phyloP scores from a whole-genome alignment of 805 yeast genomes.

The Teunomyces lycoperdinae region DNA sequence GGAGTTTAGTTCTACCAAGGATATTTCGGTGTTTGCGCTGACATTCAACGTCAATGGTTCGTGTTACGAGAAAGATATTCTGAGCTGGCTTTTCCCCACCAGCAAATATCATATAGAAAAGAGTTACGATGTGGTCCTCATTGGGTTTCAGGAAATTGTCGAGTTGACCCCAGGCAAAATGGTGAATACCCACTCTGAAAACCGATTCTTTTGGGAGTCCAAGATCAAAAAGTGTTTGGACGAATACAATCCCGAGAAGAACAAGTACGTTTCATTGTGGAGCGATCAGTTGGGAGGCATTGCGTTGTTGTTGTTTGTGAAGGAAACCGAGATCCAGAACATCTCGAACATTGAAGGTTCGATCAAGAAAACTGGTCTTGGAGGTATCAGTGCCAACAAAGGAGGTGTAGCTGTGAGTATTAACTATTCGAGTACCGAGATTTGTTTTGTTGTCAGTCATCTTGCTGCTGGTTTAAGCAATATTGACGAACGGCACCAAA shows the following conservation, averaged over 20 bases:
- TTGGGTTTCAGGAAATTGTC: constrained; percentile 87
- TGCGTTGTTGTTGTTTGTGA: constrained; percentile 64
- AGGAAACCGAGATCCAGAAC: constrained; percentile 46
- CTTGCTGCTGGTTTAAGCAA: constrained; percentile 90
- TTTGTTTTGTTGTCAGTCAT: constrained; percentile 84
- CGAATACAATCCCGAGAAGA: constrained; percentile 30
- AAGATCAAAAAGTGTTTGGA: constrained; percentile 51
- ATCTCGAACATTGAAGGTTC: constrained; percentile 66
- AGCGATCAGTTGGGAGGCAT: constrained; percentile 87
- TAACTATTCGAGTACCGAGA: constrained; percentile 58
- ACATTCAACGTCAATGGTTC: constrained; percentile 58
- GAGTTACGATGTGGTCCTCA: constrained; percentile 65
- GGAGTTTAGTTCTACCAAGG: constrained; percentile 40
- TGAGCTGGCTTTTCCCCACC: constrained; percentile 46
- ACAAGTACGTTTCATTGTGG: constrained; percentile 57
- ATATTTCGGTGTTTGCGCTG: constrained; percentile 44
- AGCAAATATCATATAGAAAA: constrained; percentile 24
- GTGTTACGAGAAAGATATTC: constrained; percentile 40
- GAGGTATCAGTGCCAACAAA: constrained; percentile 82
- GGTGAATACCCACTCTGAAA: constrained; percentile 68
- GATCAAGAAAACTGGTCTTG: constrained; percentile 86
- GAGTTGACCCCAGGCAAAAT: constrained; percentile 83
- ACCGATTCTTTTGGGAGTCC: constrained; percentile 63
- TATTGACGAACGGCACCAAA: constrained; percentile 79
- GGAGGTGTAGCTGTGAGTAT: constrained; percentile 79